Evolutionary conservation across 768 basidiomycete genomes (phyloP).

Genomic region (Infundibulicybe gibba): DNA sequence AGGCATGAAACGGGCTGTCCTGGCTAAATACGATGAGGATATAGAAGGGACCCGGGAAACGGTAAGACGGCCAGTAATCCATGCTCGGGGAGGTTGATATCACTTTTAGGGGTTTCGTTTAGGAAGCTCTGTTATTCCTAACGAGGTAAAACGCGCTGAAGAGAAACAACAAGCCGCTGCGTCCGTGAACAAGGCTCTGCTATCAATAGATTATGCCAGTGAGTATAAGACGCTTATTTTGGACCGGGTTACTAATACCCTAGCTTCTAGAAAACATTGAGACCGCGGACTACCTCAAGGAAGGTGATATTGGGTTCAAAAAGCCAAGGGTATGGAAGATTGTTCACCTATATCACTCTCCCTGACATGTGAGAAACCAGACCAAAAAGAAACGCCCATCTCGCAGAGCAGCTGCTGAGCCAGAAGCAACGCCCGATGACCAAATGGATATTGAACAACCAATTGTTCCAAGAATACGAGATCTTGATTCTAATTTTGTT

Average conservation of each 20-base stretch:
- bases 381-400: slow-evolving; percentile 90
- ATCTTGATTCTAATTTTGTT: slow-evolving; percentile 86
- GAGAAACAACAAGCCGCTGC: slow-evolving; percentile 51
- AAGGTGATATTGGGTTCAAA: slow-evolving; percentile 93
- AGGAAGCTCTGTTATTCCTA: slow-evolving; percentile 53
- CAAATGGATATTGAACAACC: slow-evolving; percentile 84
- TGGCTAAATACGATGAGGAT: slow-evolving; percentile 94
- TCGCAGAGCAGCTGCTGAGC: slow-evolving; percentile 57
- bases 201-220: slow-evolving; percentile 92
- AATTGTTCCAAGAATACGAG: slow-evolving; percentile 60
- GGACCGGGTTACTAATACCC: slow-evolving; percentile 10
- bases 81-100: slow-evolving; percentile 4
- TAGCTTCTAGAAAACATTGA: slow-evolving; percentile 71
- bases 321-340: slow-evolving; percentile 69
- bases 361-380: slow-evolving; percentile 30
- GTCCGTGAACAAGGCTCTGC: slow-evolving; percentile 72
- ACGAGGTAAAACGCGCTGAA: slow-evolving; percentile 35
- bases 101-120: slow-evolving; percentile 76
- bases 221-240: slow-evolving; percentile 25
- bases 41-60: slow-evolving; percentile 71
- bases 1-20: slow-evolving; percentile 78
- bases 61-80: slow-evolving; percentile 33
- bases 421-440: slow-evolving; percentile 43
- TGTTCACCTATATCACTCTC: slow-evolving; percentile 1
- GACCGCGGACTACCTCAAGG: slow-evolving; percentile 83